Base-by-base conservation (phyloP, 768 basidiomycete genomes). In the Suillus variegatus region DNA sequence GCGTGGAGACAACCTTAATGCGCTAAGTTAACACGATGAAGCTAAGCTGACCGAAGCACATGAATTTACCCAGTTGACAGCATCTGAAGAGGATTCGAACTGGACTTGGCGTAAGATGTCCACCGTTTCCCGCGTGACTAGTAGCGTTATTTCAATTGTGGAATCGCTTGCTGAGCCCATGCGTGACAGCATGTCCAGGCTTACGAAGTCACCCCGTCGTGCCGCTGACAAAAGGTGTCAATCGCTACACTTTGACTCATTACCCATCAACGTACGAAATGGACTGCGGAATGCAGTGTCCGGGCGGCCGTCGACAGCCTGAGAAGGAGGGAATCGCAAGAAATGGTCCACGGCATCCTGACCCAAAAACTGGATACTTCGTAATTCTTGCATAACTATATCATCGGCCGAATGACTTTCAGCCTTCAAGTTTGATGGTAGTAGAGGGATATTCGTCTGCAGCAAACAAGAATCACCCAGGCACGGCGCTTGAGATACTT, bases 291-390 rank as follows among this genome's bases (percentile, higher is more conserved):
- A 90, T 1, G 74, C 79, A 40, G 86, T 88, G 10, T 74, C 73
- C 4, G 72, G 67, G n/a, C 78, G 70, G 8, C 83, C 81, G 75
- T 90, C 88, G 6, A 88, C 88, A 4, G 86, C 88, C 70, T 78
- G 75, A 14, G 85, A 86, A 32, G 81, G 79, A 35, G 87, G 75
- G 72, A 82, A 77, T 2, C 71, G 66, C 46, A 84, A 66, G 70
- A 86, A 87, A 68, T 81, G 72, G 18, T 67, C 52, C 56, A 72
- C 75, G 25, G 71, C 70, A 32, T 75, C 69, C 35, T 74, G 71
- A 14, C 80, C 81, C 25, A 88, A 69, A 14, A 62, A 49, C 22
- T 68, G 60, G 9, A 72, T 68, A 61, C 81, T 81, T 43, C 66
- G 71, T 43, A 65, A 72, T 69, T 85, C 85, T 16, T 82, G 72